These are phyloP conservation scores for Leccinum boreale DNA, from an alignment of 768 basidiomycete species.

Conservation along the genomic window DNA sequence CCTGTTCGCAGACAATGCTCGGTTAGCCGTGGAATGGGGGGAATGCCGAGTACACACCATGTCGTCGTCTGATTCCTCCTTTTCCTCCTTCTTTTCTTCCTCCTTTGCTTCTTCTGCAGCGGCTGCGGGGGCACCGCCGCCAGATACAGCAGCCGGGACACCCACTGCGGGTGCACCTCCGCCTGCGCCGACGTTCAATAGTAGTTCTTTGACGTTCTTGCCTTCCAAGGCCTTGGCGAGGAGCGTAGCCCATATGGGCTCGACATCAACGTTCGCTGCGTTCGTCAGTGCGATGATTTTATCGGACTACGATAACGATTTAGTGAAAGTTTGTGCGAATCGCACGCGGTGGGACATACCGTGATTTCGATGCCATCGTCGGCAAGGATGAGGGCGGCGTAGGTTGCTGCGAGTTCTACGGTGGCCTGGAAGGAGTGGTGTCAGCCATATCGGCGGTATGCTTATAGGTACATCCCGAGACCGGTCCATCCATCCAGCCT, in stretches of 20 bases:
- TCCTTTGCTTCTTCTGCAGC: conserved; percentile 74
- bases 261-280: conserved; percentile 83
- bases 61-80: conserved; percentile 88
- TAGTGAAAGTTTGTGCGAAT: background rate
- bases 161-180: conserved; percentile 79
- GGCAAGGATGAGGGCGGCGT: conserved; percentile 91
- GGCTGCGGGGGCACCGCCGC: conserved; percentile 56
- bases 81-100: conserved; percentile 83
- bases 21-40: background rate
- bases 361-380: conserved; percentile 98
- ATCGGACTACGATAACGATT: conserved; percentile 59
- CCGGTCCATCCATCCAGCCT: conserved; percentile 20
- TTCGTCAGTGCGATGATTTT: conserved; percentile 84
- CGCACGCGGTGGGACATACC: conserved; percentile 49
- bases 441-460: background rate
- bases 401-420: conserved; percentile 86
- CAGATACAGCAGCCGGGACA: conserved; percentile 50
- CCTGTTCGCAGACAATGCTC: conserved; percentile 40
- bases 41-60: conserved; percentile 10
- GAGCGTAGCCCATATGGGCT: conserved; percentile 96
- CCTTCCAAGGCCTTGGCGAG: conserved; percentile 98
- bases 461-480: conserved; percentile 7
- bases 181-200: conserved; percentile 92
- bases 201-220: conserved; percentile 93
- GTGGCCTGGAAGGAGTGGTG: conserved; percentile 41